Evolutionary conservation across 495 filamentous ascomycete genomes (phyloP), one percentile per base, ranked within the genome.

Genomic region (Aspergillus sclerotioniger): DNA sequence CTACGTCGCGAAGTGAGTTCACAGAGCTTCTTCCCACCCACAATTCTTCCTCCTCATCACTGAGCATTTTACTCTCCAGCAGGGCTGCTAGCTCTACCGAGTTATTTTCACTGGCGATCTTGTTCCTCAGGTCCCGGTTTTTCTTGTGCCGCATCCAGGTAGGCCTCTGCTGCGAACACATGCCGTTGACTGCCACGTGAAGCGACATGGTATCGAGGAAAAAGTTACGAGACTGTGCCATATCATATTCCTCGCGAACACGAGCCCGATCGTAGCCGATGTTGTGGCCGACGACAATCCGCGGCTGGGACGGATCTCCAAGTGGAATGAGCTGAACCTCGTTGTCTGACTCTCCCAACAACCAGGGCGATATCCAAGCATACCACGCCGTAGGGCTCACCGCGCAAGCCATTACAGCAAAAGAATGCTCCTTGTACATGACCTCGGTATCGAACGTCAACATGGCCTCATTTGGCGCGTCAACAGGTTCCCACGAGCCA

Each of bases 131-230:
- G 61, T 96, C 92, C 62, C 87, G 84, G 60, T 86, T 88, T 67
- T 99, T 99, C 64, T 90, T 88, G 65, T 95, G 89, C 61, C 91
- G 94, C 86, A 96, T 89, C 94, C 94, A 99, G 0, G 90, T 94
- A 8, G 94, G 94, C 51, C 94, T 82, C 70, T 99, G 94, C 54
- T 88, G 88, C 9, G 94, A 97, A 68, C 94, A 99, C 94, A 99
- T 99, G 31, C 94, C 94, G 65, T 99, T 99, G 8, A 96, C 92
- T 12, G 94, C 94, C 8, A 97, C 92, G 68, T 99, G 94, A 51
- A 99, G 79, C 8, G 92, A 96, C 94, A 99, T 99, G 3, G 94
- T 99, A 75, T 99, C 94, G 25, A 99, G 69, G 65, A 96, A 99
- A 43, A 84, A 90, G 62, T 90, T 98, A 51, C 83, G 84, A 21